A percentile compares a stretch with the other conserved stretches of the same genome.
Conservation (phyloP, 1,284 basidiomycete species). For the Heterobasidion irregulare region DNA sequence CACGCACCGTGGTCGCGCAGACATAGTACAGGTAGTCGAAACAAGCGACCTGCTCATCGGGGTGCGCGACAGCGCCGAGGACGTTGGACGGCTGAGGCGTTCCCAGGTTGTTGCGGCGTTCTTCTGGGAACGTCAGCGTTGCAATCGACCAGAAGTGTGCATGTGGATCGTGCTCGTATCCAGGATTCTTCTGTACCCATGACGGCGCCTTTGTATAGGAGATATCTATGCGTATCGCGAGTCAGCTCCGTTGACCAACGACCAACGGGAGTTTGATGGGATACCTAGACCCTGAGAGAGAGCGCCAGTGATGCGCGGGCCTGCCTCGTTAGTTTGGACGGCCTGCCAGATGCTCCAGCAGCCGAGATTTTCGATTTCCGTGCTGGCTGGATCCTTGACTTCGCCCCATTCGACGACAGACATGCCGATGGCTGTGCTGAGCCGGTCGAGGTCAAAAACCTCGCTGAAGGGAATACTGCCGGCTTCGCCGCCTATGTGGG, state of each 20-base stretch:
- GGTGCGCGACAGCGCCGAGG: conserved; percentile 26
- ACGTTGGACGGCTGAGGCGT: conserved; percentile 27
- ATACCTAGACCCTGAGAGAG: conserved; percentile 44
- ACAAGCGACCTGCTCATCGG: conserved; percentile 45
- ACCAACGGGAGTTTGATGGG: background rate
- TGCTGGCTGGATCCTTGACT: conserved; percentile 25
- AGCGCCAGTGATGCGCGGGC: conserved; percentile 37
- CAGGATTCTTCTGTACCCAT: conserved; percentile 31
- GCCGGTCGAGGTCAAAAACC: conserved; percentile 33
- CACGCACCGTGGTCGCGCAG: conserved; percentile 23
- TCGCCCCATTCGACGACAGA: conserved; percentile 34
- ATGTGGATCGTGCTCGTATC: conserved; percentile 30
- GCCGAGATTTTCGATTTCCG: conserved; percentile 48
- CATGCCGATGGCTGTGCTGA: conserved; percentile 23
- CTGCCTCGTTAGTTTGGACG: conserved; percentile 34
- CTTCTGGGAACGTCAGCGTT: conserved; percentile 33
- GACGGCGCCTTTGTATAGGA: conserved; percentile 38
- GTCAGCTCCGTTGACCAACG: no score
- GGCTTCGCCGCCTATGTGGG: conserved; percentile 46
- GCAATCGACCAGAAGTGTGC: conserved; percentile 39
- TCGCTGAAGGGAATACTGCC: conserved; percentile 29
- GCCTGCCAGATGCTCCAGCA: conserved; percentile 63
- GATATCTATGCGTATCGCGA: conserved; percentile 25
- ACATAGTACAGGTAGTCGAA: conserved; percentile 49
- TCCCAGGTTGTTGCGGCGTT: conserved; percentile 23